Base-by-base conservation (phyloP, 2,329 filamentous ascomycete genomes). In the Nothophaeocryptopus gaeumannii region DNA sequence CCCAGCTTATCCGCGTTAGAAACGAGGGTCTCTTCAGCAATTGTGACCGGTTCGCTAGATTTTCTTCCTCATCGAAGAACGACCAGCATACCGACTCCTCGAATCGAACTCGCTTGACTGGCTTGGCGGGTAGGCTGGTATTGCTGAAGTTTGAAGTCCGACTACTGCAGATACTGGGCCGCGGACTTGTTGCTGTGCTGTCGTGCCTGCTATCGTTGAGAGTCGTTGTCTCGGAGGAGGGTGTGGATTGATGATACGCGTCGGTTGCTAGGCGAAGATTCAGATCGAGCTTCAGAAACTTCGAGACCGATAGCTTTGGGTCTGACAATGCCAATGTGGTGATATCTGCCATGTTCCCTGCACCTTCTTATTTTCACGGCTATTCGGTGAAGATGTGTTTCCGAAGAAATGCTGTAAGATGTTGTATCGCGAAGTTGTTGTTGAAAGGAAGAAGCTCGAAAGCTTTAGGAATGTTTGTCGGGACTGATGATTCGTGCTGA, bases 1-100 rank as follows among this genome's bases (percentile, higher is more conserved):
- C 45, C 50, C 51, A 47, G 29, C 43, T 54, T 38, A 26, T 26
- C 40, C 51, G 35, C 12, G 48, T 34, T 35, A 54, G 45, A 39
- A 55, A 52, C 5, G 53, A 55, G 9, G 53, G 49, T 31, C 45
- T 34, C 26, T 51, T 51, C 8, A 32, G 35, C 12, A 54, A 35
- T 14, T 37, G 15, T 11, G 50, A 45, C 37, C 50, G 42, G 14
- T 14, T 26, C 14, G 46, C 42, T 13, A 48, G 39, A 11, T 40
- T 38, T 20, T 47, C 40, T 36, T 55, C 50, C 16, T 46, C 53
- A 26, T 55, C 46, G 39, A 53, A 55, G 39, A 53, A 55, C 3
- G 53, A 53, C 39, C 53, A 55, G 38, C 50, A 53, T 30, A 51
- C 53, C 10, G 49, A 50, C 33, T 55, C 53, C 33, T 55, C 41